A percentile compares a stretch with the other conserved stretches of the same genome.
Evolutionary conservation across 2,329 filamentous ascomycete species (phyloP).

Genomic region (Juglanconis juglandina): DNA sequence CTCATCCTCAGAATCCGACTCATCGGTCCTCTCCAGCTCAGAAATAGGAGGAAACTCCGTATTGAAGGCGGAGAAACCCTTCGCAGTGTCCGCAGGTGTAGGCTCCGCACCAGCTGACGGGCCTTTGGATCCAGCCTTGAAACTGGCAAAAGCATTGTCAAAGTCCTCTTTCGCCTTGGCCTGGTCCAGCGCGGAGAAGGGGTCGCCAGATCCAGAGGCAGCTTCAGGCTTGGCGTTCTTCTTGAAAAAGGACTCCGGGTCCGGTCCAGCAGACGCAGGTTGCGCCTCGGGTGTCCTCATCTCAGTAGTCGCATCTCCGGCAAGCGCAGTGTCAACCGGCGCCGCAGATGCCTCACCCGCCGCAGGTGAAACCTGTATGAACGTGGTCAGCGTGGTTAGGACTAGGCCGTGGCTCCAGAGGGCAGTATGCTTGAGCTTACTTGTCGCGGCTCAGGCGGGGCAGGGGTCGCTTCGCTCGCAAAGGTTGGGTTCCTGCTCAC

Average conservation of each 20-base stretch:
- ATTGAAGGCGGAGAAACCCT: slow-evolving; percentile 54
- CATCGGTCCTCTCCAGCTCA: slow-evolving; percentile 77
- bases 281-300: slow-evolving; percentile 13
- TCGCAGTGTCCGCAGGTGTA: slow-evolving; percentile 39
- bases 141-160: slow-evolving; percentile 79
- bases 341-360: slow-evolving; percentile 24
- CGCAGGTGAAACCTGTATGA: slow-evolving; percentile 20
- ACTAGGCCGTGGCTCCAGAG: slow-evolving; percentile 63
- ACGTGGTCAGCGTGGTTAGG: slow-evolving; percentile 31
- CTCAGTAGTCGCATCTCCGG: slow-evolving; percentile 18
- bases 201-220: slow-evolving; percentile 32
- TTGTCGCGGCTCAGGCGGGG: slow-evolving; percentile 71
- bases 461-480: slow-evolving; percentile 53
- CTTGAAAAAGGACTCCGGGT: slow-evolving; percentile 13
- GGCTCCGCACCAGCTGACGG: not conserved
- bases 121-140: slow-evolving; percentile 50
- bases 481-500: slow-evolving; percentile 60
- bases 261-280: slow-evolving; percentile 2
- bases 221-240: slow-evolving; percentile 9
- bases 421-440: slow-evolving; percentile 74
- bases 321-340: slow-evolving; percentile 31
- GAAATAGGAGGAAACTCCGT: slow-evolving; percentile 90
- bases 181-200: slow-evolving; percentile 52
- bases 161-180: slow-evolving; percentile 75
- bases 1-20: slow-evolving; percentile 78